Conservation (phyloP, 208 protist genomes). For the Acanthamoeba healyi region DNA sequence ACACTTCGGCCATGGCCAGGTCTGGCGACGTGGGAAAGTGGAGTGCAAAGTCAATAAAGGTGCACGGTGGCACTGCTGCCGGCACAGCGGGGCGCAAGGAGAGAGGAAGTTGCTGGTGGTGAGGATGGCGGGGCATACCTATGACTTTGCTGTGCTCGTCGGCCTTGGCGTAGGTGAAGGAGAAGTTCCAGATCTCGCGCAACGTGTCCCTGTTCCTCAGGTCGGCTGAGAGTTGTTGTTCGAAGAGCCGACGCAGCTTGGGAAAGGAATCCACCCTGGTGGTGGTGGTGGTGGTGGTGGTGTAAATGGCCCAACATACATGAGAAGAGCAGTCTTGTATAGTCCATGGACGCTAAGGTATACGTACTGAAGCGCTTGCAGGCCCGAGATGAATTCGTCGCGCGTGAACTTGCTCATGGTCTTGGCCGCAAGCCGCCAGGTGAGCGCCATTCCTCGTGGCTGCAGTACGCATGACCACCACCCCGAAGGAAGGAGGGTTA, state of each 20-base stretch:
- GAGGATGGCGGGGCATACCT: neutral
- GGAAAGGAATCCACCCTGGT: neutral
- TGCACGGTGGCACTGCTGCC: too few relatives aligned
- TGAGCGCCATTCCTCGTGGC: neutral
- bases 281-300: too few relatives aligned
- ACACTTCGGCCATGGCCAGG: neutral
- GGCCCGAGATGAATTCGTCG: neutral
- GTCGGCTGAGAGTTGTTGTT: neutral
- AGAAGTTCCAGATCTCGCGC: neutral
- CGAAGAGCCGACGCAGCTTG: neutral
- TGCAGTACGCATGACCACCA: neutral
- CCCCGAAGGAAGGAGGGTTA: neutral
- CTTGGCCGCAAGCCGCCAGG: neutral
- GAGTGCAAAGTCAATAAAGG: too few relatives aligned
- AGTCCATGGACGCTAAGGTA: neutral
- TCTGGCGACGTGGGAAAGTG: neutral
- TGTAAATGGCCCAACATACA: too few relatives aligned
- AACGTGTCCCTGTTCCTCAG: neutral
- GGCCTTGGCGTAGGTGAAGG: neutral
- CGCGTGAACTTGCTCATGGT: neutral
- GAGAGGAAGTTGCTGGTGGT: neutral
- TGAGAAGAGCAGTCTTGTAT: neutral
- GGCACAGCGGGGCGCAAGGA: too few relatives aligned
- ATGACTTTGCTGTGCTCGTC: neutral
- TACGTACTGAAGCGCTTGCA: neutral